phyloP scores from a whole-genome alignment of 352 stramenopile species.

The Phytophthora pseudosyringae region DNA sequence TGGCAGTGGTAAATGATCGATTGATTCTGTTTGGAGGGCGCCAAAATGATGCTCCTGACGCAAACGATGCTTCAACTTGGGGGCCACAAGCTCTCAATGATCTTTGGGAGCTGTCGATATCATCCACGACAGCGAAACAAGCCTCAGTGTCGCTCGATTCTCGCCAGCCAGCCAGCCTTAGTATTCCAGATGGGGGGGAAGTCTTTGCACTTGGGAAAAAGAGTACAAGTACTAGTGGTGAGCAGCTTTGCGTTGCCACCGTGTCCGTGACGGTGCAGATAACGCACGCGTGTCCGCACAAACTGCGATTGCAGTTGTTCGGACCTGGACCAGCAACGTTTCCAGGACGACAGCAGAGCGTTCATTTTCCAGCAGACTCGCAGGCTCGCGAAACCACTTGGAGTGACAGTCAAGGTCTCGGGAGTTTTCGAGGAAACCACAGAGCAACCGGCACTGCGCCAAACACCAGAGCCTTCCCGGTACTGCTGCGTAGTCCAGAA shows the following conservation, averaged over 20 bases:
- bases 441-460: slow-evolving; percentile 41
- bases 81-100: slow-evolving; percentile 48
- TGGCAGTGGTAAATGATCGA: slow-evolving; percentile 46
- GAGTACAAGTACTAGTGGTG: slow-evolving; percentile 27
- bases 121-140: slow-evolving; percentile 46
- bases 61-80: slow-evolving; percentile 32
- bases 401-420: slow-evolving; percentile 47
- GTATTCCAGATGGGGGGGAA: slow-evolving; percentile 56
- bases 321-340: slow-evolving; percentile 66
- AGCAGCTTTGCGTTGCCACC: slow-evolving; percentile 52
- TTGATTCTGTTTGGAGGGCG: slow-evolving; percentile 71
- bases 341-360: slow-evolving; percentile 51
- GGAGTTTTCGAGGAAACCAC: slow-evolving; percentile 30
- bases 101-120: slow-evolving; percentile 70
- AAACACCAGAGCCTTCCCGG: slow-evolving; percentile 54
- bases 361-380: slow-evolving; percentile 45
- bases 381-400: slow-evolving; percentile 48
- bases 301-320: slow-evolving; percentile 61
- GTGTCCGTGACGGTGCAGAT: slow-evolving; percentile 58
- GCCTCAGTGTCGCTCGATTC: slow-evolving; percentile 42
- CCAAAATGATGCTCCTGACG: slow-evolving; percentile 23
- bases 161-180: slow-evolving; percentile 39
- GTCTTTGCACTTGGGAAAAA: slow-evolving; percentile 57
- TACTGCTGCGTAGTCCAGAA: slow-evolving; percentile 53
- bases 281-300: slow-evolving; percentile 62